These are phyloP conservation scores for Trypanosomatidae sp. DNA, from an alignment of 208 protist genomes.

Conservation along the genomic window DNA sequence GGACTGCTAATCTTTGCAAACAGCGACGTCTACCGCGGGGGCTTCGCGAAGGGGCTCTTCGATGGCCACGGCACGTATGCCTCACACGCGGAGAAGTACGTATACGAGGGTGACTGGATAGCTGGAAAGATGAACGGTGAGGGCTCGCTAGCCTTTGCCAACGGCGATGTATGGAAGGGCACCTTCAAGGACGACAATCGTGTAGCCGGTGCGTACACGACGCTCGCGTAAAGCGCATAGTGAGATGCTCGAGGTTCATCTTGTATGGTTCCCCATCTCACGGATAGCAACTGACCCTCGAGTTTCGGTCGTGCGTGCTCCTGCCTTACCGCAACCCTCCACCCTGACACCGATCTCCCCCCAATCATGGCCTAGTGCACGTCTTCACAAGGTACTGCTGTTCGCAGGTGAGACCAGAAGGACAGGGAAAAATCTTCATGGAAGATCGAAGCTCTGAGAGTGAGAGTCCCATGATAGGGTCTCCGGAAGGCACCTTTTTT, in stretches of 20 bases:
- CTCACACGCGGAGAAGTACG: conserved; percentile 35
- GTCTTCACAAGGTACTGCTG: background rate
- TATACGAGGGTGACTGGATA: conserved; percentile 72
- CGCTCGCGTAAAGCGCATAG: background rate
- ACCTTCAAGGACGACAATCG: conserved; percentile 46
- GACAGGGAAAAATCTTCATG: background rate
- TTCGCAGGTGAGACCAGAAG: background rate
- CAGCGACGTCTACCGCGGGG: conserved; percentile 59
- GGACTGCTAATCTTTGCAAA: conserved; percentile 61
- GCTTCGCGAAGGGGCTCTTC: conserved; percentile 44
- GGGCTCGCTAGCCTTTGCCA: conserved; percentile 57
- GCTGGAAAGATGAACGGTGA: conserved; percentile 59
- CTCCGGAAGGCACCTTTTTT: background rate
- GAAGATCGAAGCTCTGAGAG: background rate
- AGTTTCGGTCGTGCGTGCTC: background rate
- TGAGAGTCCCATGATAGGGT: background rate
- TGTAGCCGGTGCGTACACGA: conserved; percentile 42
- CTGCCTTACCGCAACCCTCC: background rate
- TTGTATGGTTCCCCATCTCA: background rate
- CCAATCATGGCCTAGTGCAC: background rate
- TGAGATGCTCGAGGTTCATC: background rate
- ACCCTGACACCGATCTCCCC: background rate
- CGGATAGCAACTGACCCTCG: background rate
- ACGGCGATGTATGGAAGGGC: conserved; percentile 76
- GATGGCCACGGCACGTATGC: conserved; percentile 51